These are phyloP conservation scores for Fomitiporia mediterranea DNA, from an alignment of 1,284 basidiomycete species.

Conservation along the genomic window DNA sequence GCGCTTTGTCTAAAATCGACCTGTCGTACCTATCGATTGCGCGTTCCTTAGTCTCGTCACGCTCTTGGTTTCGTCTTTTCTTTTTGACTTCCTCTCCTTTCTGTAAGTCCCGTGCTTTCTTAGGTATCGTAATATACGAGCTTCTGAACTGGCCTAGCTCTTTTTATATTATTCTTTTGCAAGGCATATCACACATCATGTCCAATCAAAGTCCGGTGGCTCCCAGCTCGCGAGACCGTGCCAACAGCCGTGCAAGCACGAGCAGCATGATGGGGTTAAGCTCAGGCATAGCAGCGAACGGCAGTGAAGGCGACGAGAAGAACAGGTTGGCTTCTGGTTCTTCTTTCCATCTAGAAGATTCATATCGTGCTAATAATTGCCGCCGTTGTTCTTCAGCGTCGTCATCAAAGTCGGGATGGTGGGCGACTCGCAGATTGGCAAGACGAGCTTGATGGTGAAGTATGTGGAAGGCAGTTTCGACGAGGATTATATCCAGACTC, in stretches of 20 bases:
- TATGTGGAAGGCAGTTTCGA: slow-evolving; percentile 97
- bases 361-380: not conserved
- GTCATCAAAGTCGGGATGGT: slow-evolving; percentile 99
- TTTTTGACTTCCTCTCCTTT: not conserved
- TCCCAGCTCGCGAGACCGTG: slow-evolving; percentile 18
- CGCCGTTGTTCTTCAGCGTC: slow-evolving; percentile 57
- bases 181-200: slow-evolving; percentile 14
- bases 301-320: slow-evolving; percentile 18
- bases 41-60: not conserved
- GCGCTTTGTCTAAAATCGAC: slow-evolving; percentile 10
- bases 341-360: not conserved
- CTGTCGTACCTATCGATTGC: not conserved
- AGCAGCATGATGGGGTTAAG: slow-evolving; percentile 18
- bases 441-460: slow-evolving; percentile 98
- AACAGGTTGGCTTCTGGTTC: slow-evolving; percentile 16
- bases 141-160: not conserved
- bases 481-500: slow-evolving; percentile 99
- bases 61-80: slow-evolving; percentile 11
- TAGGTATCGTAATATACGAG: not conserved
- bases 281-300: slow-evolving; percentile 3
- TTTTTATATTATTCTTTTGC: slow-evolving; percentile 5
- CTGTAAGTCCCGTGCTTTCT: not conserved
- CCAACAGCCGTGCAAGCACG: slow-evolving; percentile 17
- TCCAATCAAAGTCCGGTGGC: slow-evolving; percentile 18
- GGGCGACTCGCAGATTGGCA: slow-evolving; percentile 97